Evolutionary conservation across 2,329 filamentous ascomycete genomes (phyloP).

Genomic region (Stenocarpella maydis): DNA sequence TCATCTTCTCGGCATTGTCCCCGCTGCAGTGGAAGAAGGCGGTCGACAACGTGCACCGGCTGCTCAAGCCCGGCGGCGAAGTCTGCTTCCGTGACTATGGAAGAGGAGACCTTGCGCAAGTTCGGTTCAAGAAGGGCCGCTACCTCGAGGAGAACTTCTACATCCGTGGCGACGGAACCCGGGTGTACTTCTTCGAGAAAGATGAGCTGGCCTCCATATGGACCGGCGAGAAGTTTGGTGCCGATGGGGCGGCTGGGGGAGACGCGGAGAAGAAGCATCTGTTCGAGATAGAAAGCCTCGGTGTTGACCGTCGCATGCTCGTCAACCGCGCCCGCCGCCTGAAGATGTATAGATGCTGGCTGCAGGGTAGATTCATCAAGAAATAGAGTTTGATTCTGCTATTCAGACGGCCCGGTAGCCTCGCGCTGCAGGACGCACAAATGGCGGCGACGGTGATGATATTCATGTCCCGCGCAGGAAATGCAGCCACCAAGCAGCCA

Average conservation of each 20-base stretch:
- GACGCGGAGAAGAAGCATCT: conserved; percentile 43
- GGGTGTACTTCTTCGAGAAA: conserved; percentile 96
- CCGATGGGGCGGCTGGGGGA: conserved; percentile 39
- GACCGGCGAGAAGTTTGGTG: conserved; percentile 56
- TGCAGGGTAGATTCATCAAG: conserved; percentile 84
- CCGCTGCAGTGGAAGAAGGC: conserved; percentile 86
- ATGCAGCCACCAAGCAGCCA: neutral
- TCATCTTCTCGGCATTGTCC: conserved; percentile 93
- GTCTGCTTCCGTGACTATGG: conserved; percentile 98
- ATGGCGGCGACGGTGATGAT: neutral
- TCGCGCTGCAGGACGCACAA: neutral
- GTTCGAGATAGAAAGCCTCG: conserved; percentile 81
- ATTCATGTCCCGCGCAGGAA: neutral
- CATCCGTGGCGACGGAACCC: conserved; percentile 90
- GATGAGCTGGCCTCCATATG: conserved; percentile 84
- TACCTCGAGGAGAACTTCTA: conserved; percentile 98
- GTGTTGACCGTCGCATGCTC: conserved; percentile 85
- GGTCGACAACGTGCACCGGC: conserved; percentile 79
- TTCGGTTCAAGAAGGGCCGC: conserved; percentile 93
- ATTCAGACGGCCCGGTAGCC: neutral
- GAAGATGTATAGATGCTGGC: conserved; percentile 99
- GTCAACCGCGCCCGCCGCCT: conserved; percentile 90
- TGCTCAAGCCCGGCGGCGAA: conserved; percentile 91
- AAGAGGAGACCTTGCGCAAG: conserved; percentile 92
- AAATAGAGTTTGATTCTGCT: conserved; percentile 49